These are phyloP conservation scores for Trichothecium sympodiale DNA, from an alignment of 2,329 filamentous ascomycete genomes.

Conservation along the genomic window DNA sequence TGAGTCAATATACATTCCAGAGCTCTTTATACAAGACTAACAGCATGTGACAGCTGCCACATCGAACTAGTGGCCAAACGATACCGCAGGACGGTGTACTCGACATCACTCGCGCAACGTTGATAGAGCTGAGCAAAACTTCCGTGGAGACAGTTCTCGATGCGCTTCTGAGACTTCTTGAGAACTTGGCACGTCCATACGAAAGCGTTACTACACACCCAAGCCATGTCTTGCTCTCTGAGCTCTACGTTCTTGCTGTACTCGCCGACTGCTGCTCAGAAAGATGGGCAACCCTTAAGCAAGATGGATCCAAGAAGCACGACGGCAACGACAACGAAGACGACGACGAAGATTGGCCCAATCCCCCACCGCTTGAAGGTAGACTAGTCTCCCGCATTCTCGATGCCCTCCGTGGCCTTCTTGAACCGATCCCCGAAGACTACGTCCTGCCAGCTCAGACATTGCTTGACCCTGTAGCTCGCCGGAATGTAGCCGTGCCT, in stretches of 20 bases:
- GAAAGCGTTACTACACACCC: constrained; percentile 40
- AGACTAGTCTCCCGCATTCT: constrained; percentile 43
- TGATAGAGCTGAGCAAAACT: constrained; percentile 47
- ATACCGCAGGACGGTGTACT: constrained; percentile 51
- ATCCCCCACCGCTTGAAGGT: constrained; percentile 33
- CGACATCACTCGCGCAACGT: constrained; percentile 47
- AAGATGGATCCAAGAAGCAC: constrained; percentile 4
- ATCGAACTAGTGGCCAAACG: constrained; percentile 44
- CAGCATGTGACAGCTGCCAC: constrained; percentile 44
- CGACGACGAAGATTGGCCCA: constrained; percentile 9
- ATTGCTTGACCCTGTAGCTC: constrained; percentile 41
- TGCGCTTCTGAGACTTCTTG: constrained; percentile 43
- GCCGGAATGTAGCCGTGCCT: constrained; percentile 23
- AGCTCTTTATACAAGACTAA: background rate
- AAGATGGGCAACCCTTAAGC: constrained; percentile 41
- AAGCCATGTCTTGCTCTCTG: constrained; percentile 49
- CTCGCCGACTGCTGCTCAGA: constrained; percentile 54
- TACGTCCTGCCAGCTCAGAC: constrained; percentile 44
- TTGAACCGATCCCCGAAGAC: constrained; percentile 46
- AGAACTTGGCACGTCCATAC: constrained; percentile 46
- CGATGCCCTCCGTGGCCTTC: constrained; percentile 43
- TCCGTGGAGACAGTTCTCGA: constrained; percentile 45
- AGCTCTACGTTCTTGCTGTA: constrained; percentile 52
- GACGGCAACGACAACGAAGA: constrained; percentile 6
- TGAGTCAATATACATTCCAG: constrained; percentile 19